These are phyloP conservation scores for Porphyrellus cyaneotinctus DNA, from an alignment of 768 basidiomycete species.

Conservation along the genomic window DNA sequence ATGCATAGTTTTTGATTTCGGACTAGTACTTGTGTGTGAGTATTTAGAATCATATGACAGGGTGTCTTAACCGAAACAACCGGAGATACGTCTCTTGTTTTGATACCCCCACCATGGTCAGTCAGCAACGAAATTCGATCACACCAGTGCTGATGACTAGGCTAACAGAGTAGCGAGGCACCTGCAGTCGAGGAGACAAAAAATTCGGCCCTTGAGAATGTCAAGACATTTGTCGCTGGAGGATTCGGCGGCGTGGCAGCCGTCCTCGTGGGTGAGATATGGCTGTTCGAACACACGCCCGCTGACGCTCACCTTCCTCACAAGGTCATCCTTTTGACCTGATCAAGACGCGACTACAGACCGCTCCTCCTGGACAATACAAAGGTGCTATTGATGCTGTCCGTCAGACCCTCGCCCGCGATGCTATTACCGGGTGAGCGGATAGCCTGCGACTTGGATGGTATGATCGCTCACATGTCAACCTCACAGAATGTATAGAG, in stretches of 20 bases:
- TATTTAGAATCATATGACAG: conserved; percentile 33
- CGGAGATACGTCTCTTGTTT: conserved; percentile 1
- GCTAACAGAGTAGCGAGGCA: conserved; percentile 24
- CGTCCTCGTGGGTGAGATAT: conserved; percentile 78
- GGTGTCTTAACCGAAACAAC: not conserved
- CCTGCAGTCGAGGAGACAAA: conserved; percentile 19
- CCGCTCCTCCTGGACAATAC: conserved; percentile 83
- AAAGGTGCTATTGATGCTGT: conserved; percentile 93
- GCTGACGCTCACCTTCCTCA: conserved; percentile 8
- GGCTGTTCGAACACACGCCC: not conserved
- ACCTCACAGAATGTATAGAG: conserved; percentile 70
- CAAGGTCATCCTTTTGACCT: conserved; percentile 96
- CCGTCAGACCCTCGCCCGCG: conserved; percentile 82
- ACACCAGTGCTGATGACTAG: conserved; percentile 6
- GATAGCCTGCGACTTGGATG: not conserved
- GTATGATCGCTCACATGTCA: not conserved
- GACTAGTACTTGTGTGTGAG: too few species aligned
- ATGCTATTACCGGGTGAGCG: conserved; percentile 82
- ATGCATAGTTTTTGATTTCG: too few species aligned
- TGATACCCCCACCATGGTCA: conserved; percentile 25
- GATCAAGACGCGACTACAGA: conserved; percentile 94
- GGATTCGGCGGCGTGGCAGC: conserved; percentile 87
- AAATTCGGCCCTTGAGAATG: conserved; percentile 35
- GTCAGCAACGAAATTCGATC: conserved; percentile 2
- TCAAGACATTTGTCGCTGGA: conserved; percentile 90